Base-by-base conservation (phyloP, 108 stramenopile genomes). In the Skeletonema costatum region DNA sequence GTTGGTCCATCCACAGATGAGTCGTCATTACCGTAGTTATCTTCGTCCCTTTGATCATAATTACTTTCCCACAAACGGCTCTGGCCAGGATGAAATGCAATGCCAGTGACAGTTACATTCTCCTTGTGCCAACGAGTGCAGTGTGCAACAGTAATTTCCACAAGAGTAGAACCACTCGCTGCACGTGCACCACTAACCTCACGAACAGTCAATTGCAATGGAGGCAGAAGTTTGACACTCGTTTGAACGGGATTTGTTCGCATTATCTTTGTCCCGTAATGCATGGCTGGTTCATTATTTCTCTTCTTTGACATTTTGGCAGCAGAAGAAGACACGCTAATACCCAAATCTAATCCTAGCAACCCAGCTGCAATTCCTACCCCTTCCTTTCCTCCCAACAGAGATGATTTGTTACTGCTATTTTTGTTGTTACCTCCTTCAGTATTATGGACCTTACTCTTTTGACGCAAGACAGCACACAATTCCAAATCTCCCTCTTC, bases 1-100 rank as follows among this genome's bases (percentile, higher is more conserved):
- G 21, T 56, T 21, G 53, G 21, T 56, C 53, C 53, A 8, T 60
- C 25, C 25, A 25, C 25, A 25, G 25, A 31, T 63, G 12, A 62
- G 9, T 66, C 66, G 12, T 42, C 25, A 56, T 21, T 44, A 29
- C 69, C 56, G 2, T 36, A 12, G 7, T 4, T 4, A 25, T n/a
- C 33, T 17, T 46, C 64, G 31, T 35, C 60, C 4, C 25, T 30
- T 12, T 73, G 41, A 44, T 32, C 21, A 29, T 21, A 12, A 41
- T 36, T 39, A 8, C 59, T 59, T 29, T 60, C 62, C 70, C 78
- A 76, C 50, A 73, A 41, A 42, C 87, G 70, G 32, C 92, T 91
- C 78, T 91, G 91, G 36, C 90, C 90, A 5, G 94, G 90, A 84
- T 95, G 94, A 44, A 95, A 69, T n/a, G 90, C 87, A 64, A 95